Conservation (phyloP, 306 rosid genomes). For the Clitoria ternatea region DNA sequence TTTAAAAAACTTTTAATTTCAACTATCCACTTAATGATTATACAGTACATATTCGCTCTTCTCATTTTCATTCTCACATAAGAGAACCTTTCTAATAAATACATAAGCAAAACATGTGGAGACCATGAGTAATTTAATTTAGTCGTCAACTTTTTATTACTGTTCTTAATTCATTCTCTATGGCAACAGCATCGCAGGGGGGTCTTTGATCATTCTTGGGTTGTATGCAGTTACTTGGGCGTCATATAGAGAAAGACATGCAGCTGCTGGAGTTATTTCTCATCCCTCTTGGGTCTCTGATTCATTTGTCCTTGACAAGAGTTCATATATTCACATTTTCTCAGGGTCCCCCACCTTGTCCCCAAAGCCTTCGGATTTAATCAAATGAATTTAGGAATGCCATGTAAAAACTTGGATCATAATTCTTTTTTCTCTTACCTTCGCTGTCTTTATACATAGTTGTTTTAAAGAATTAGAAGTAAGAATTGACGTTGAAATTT, state of each 20-base stretch:
- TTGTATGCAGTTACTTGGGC: conserved; percentile 93
- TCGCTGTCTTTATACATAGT: neutral
- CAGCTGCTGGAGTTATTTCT: conserved; percentile 43
- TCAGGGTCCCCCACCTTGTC: conserved; percentile 29
- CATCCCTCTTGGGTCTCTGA: conserved; percentile 50
- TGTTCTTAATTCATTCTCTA: conserved; percentile 15
- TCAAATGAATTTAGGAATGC: neutral
- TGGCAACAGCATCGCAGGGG: conserved; percentile 73
- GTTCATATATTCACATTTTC: conserved; percentile 49
- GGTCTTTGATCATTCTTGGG: conserved; percentile 71
- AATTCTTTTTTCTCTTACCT: conserved; percentile 8
- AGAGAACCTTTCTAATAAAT: no score
- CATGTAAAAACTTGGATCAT: conserved; percentile 28
- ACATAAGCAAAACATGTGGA: neutral
- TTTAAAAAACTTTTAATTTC: no score
- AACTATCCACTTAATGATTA: no score
- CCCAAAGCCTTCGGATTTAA: conserved; percentile 73
- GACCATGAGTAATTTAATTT: neutral
- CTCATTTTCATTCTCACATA: no score
- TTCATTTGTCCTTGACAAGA: conserved; percentile 47
- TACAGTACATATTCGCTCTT: no score
- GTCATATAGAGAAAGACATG: conserved; percentile 62
- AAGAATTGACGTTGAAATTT: neutral
- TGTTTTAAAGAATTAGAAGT: conserved; percentile 7
- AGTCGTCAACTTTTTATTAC: conserved; percentile 24